Evolutionary conservation across 495 filamentous ascomycete genomes (phyloP).

Genomic region (Letharia lupina): DNA sequence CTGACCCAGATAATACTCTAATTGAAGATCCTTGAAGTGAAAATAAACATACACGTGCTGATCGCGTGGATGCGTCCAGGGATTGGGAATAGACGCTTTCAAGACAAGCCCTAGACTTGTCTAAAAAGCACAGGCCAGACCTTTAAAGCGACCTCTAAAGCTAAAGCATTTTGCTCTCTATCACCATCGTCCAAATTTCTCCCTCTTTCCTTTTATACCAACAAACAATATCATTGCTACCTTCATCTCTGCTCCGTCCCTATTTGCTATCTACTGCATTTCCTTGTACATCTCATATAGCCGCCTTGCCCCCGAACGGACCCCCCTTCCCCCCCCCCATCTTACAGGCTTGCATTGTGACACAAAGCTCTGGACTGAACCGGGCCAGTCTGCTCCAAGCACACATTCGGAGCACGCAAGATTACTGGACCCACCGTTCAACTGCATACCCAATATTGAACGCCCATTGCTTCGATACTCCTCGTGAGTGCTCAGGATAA

Average conservation of each 20-base stretch:
- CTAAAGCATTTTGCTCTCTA: background rate
- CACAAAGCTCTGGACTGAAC: background rate
- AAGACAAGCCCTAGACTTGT: constrained; percentile 9
- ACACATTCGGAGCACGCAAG: background rate
- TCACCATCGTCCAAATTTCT: background rate
- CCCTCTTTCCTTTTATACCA: background rate
- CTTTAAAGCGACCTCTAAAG: background rate
- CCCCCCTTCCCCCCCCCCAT: background rate
- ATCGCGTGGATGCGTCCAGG: constrained; percentile 18
- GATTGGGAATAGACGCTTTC: background rate
- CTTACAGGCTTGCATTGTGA: background rate
- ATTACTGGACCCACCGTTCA: background rate
- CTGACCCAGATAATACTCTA: background rate
- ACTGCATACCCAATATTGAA: background rate
- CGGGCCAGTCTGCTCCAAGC: constrained; percentile 2
- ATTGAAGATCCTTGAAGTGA: background rate
- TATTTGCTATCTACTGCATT: background rate
- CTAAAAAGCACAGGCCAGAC: constrained; percentile 6
- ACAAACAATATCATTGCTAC: background rate
- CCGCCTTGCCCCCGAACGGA: background rate
- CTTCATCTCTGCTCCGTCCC: background rate
- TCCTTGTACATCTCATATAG: background rate
- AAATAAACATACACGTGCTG: constrained; percentile 17
- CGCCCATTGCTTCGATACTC: background rate
- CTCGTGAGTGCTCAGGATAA: background rate